These are phyloP conservation scores for Ganoderma meredithae DNA, from an alignment of 1,284 basidiomycete species.

Conservation along the genomic window DNA sequence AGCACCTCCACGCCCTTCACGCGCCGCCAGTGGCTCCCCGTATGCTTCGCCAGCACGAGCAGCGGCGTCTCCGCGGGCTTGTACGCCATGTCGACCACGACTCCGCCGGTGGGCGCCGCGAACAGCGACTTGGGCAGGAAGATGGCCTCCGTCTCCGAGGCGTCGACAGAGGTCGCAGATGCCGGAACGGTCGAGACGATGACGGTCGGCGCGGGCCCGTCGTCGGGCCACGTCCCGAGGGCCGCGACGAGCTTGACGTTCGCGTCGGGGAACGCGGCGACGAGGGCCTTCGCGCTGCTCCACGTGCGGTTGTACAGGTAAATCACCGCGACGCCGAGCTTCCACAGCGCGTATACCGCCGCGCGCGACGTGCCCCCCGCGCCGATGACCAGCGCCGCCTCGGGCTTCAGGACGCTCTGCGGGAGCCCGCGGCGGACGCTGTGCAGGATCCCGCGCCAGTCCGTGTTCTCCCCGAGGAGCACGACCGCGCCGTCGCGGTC, in stretches of 20 bases:
- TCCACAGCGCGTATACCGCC: slow-evolving; percentile 87
- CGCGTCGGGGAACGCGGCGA: slow-evolving; percentile 71
- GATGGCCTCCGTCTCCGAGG: slow-evolving; percentile 50
- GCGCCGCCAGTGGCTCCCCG: slow-evolving; percentile 67
- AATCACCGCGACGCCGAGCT: slow-evolving; percentile 72
- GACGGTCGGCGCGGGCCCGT: slow-evolving; percentile 63
- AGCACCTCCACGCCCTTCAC: slow-evolving; percentile 87
- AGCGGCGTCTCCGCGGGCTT: slow-evolving; percentile 82
- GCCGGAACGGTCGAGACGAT: slow-evolving; percentile 91
- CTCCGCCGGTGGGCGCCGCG: slow-evolving; percentile 53
- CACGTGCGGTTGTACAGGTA: slow-evolving; percentile 89
- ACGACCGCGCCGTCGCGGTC: slow-evolving; percentile 53
- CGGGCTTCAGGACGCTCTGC: slow-evolving; percentile 43
- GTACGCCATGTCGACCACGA: slow-evolving; percentile 94
- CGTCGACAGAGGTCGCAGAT: slow-evolving; percentile 61
- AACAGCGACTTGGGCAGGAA: slow-evolving; percentile 67
- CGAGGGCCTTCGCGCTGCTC: slow-evolving; percentile 75
- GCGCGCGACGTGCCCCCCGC: slow-evolving; percentile 94
- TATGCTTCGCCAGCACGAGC: slow-evolving; percentile 59
- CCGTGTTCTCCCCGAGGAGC: slow-evolving; percentile 91
- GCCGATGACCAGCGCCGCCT: slow-evolving; percentile 83
- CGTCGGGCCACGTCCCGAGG: slow-evolving; percentile 61
- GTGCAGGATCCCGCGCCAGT: slow-evolving; percentile 87
- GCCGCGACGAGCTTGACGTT: slow-evolving; percentile 67
- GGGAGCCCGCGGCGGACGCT: slow-evolving; percentile 55